phyloP scores from a whole-genome alignment of 2,329 filamentous ascomycete genomes.

The Hirsutella thompsonii region DNA sequence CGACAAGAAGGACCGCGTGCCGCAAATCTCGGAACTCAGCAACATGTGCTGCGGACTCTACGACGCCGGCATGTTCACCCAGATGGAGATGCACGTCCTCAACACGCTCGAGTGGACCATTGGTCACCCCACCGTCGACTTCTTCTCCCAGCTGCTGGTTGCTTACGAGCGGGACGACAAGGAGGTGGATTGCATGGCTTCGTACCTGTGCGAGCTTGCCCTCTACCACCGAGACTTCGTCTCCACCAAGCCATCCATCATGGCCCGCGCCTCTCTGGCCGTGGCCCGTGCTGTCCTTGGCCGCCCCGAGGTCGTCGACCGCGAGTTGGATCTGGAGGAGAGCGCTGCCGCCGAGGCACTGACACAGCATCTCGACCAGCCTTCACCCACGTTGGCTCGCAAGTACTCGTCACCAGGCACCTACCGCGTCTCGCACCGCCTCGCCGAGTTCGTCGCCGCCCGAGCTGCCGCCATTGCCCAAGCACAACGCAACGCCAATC shows the following conservation, averaged over 20 bases:
- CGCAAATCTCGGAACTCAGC: conserved; percentile 91
- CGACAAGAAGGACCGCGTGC: conserved; percentile 97
- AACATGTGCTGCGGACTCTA: conserved; percentile 99
- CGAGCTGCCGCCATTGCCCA: conserved; percentile 34
- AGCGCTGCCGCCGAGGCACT: conserved; percentile 50
- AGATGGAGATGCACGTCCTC: conserved; percentile 99
- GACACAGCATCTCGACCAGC: conserved; percentile 46
- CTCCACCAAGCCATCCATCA: conserved; percentile 77
- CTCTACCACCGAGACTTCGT: conserved; percentile 97
- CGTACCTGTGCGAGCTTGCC: conserved; percentile 89
- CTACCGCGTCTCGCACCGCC: conserved; percentile 39
- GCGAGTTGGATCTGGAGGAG: conserved; percentile 65
- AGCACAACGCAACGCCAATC: conserved; percentile 32
- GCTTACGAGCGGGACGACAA: conserved; percentile 66
- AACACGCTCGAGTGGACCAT: conserved; percentile 95
- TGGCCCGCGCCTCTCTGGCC: conserved; percentile 78
- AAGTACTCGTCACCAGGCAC: conserved; percentile 44
- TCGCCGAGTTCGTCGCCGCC: conserved; percentile 45
- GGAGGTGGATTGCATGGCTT: conserved; percentile 87
- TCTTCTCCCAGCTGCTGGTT: conserved; percentile 79
- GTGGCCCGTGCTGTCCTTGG: conserved; percentile 77
- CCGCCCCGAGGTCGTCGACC: conserved; percentile 61
- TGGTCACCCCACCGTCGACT: conserved; percentile 90
- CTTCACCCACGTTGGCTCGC: conserved; percentile 42
- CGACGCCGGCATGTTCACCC: conserved; percentile 98